Evolutionary conservation across 768 basidiomycete species (phyloP), one percentile per base, ranked within the genome.

Genomic region (Russula lepida): DNA sequence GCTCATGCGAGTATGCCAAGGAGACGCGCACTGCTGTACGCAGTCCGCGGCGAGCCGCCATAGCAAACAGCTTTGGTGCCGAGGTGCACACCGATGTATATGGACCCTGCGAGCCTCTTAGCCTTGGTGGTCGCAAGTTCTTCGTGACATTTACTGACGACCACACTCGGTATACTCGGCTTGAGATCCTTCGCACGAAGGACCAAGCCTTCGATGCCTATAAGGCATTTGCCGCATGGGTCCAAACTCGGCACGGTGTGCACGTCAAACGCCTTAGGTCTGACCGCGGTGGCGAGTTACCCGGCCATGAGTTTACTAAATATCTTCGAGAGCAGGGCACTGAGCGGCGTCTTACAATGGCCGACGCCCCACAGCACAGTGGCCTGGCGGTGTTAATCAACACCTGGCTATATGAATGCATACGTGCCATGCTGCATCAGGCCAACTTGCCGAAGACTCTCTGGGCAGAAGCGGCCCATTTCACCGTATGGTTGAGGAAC

Each of bases 351-450:
- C 37, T 39, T 13, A 53, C 32, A 12, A 39, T 25, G 0, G 21
- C 23, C 13, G 33, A 53, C 33, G 39, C 21, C 2, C 23, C 23
- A 0, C 51, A 60, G 30, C 59, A 53, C 6, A 81, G 80, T 58
- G 77, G 80, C 0, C 64, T 81, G 8, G 73, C 77, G 0, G 75
- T 81, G 64, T 67, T 71, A 4, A 62, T 70, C 1, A 81, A 79
- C 59, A 66, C 72, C 15, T 74, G 73, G 0, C 62, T 76, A 12
- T 28, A 74, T 6, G 71, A 78, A 46, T 50, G 66, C 5, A 69
- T 73, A 0, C 68, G 39, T 23, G 49, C 60, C 4, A 30, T 62
- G 1, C 19, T 62, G 1, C 55, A 62, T n/a, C 11, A 35, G 19
- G 4, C 27, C 6, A 28, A 33, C 4, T 27, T 62, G 17, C 55